Evolutionary conservation across 371 early-diverging fungal species (phyloP).

Genomic region (Capillidium heterosporum): DNA sequence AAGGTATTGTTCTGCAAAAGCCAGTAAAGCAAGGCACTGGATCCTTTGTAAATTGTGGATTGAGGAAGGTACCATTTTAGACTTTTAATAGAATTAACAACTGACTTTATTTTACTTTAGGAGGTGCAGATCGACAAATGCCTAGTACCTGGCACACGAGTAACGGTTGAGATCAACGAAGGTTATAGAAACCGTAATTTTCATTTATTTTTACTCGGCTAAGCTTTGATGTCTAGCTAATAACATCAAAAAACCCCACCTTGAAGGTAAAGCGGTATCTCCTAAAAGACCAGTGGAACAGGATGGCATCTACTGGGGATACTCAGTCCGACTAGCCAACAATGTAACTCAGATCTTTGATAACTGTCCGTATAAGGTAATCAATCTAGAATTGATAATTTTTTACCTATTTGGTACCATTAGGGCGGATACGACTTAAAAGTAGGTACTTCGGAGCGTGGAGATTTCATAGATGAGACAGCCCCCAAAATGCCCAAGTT

Average conservation of each 20-base stretch:
- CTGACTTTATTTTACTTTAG: conserved; percentile 3
- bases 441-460: conserved; percentile 46
- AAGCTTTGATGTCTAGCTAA: conserved; percentile 6
- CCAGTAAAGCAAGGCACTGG: conserved; percentile 20
- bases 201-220: no score
- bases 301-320: conserved; percentile 60
- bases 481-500: conserved; percentile 13
- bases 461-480: conserved; percentile 19
- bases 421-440: conserved; percentile 48
- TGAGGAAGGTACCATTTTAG: conserved; percentile 16
- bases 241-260: conserved; percentile 14
- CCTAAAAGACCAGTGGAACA: conserved; percentile 39
- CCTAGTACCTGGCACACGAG: conserved; percentile 39
- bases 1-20: conserved; percentile 37
- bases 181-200: conserved; percentile 8
- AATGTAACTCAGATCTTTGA: conserved; percentile 36
- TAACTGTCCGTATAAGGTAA: conserved; percentile 35
- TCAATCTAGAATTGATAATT: neutral
- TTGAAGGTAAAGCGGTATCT: conserved; percentile 37
- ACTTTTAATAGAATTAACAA: neutral
- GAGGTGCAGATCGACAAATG: conserved; percentile 30
- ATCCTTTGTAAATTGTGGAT: conserved; percentile 41
- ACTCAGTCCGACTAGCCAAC: conserved; percentile 40
- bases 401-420: neutral
- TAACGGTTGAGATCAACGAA: conserved; percentile 41